A percentile compares a stretch with the other conserved stretches of the same genome.
Evolutionary conservation across 2,329 filamentous ascomycete genomes (phyloP).

Genomic region (Davidsoniella eucalypti): DNA sequence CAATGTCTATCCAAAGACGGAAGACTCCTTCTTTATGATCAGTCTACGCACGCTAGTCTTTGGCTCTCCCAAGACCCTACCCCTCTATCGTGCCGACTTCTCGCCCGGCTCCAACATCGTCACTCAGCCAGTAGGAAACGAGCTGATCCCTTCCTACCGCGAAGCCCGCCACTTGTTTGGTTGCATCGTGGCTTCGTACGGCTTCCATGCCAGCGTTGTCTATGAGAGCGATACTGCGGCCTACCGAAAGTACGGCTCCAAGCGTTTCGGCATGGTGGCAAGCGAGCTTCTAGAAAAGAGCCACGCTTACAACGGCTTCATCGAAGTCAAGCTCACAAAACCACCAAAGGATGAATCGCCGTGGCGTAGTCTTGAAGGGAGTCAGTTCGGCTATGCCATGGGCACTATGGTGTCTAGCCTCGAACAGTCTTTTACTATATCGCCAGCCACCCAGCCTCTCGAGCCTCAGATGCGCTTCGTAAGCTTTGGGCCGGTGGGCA

Average conservation of each 20-base stretch:
- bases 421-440: slow-evolving; percentile 69
- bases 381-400: slow-evolving; percentile 58
- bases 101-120: slow-evolving; percentile 37
- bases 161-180: slow-evolving; percentile 25
- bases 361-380: slow-evolving; percentile 14
- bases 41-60: slow-evolving; percentile 41
- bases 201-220: slow-evolving; percentile 74
- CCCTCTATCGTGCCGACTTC: slow-evolving; percentile 46
- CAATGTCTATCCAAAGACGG: slow-evolving; percentile 29
- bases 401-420: slow-evolving; percentile 63
- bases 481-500: slow-evolving; percentile 52
- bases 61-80: slow-evolving; percentile 38
- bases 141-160: slow-evolving; percentile 13
- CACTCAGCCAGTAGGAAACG: slow-evolving; percentile 17
- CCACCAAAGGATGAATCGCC: slow-evolving; percentile 11
- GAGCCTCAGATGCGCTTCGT: slow-evolving; percentile 57
- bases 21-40: slow-evolving; percentile 28
- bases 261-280: slow-evolving; percentile 74
- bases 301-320: slow-evolving; percentile 32
- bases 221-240: slow-evolving; percentile 77
- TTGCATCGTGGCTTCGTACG: slow-evolving; percentile 80
- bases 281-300: slow-evolving; percentile 47
- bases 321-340: slow-evolving; percentile 20
- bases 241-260: slow-evolving; percentile 59
- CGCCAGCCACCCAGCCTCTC: slow-evolving; percentile 51